Percentiles rank a stretch among this genome's conserved stretches.
phyloP scores from a whole-genome alignment of 2,329 filamentous ascomycete genomes.

The Drechslerella dactyloides region DNA sequence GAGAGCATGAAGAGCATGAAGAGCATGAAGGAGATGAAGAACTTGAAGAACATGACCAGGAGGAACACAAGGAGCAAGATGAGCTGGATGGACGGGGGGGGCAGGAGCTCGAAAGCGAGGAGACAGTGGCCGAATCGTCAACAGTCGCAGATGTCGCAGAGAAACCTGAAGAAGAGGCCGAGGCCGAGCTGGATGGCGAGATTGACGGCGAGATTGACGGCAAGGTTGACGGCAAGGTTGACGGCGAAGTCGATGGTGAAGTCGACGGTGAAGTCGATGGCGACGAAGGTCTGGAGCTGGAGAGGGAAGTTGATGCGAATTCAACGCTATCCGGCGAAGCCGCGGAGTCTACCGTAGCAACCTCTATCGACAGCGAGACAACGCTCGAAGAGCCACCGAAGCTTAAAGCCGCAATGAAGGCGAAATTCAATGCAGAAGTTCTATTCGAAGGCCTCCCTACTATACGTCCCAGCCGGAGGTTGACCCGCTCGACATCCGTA shows the following conservation, averaged over 20 bases:
- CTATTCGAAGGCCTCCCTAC: constrained; percentile 42
- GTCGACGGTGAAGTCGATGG: constrained; percentile 28
- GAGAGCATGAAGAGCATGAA: background rate
- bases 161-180: constrained; percentile 26
- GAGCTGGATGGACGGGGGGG: too few relatives aligned
- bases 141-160: constrained; percentile 24
- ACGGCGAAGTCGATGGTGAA: constrained; percentile 33
- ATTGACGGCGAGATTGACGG: constrained; percentile 26
- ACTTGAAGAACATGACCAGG: too few relatives aligned
- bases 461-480: constrained; percentile 29
- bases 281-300: constrained; percentile 34
- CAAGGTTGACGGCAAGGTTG: constrained; percentile 26
- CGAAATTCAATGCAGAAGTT: constrained; percentile 48
- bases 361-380: constrained; percentile 22
- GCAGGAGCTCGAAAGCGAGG: background rate
- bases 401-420: constrained; percentile 47
- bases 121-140: constrained; percentile 9
- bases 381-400: constrained; percentile 29
- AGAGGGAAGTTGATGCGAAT: constrained; percentile 35
- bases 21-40: too few relatives aligned
- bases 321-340: constrained; percentile 16
- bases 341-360: constrained; percentile 30
- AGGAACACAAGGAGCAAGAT: too few relatives aligned
- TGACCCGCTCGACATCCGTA: constrained; percentile 42
- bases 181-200: constrained; percentile 31